Evolutionary conservation across 805 yeast genomes (phyloP).

Genomic region (Wickerhamomyces ciferrii): DNA sequence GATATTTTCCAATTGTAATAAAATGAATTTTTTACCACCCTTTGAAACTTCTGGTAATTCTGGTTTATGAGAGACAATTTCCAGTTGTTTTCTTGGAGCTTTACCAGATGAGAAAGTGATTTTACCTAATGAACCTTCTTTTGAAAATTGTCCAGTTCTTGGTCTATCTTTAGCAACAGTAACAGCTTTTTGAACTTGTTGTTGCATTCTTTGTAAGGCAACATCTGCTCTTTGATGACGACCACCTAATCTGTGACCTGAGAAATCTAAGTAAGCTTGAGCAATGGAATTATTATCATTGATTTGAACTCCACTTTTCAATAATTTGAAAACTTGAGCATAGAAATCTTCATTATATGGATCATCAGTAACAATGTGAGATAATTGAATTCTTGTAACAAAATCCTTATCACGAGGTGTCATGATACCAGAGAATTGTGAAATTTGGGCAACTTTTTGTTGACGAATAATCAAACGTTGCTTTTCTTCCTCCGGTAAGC

Average conservation of each 20-base stretch:
- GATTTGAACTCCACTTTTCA: conserved; percentile 45
- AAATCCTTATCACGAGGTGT: conserved; percentile 95
- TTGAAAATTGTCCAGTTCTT: conserved; percentile 54
- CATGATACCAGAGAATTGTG: conserved; percentile 89
- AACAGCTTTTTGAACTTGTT: conserved; percentile 94
- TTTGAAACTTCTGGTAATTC: conserved; percentile 25
- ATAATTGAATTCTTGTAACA: conserved; percentile 88
- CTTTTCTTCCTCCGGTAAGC: conserved; percentile 68
- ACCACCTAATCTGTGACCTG: conserved; percentile 88
- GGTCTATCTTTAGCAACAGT: conserved; percentile 90
- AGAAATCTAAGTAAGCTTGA: conserved; percentile 83
- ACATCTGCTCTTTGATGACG: conserved; percentile 80
- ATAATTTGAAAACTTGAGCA: conserved; percentile 82
- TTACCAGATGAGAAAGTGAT: conserved; percentile 74
- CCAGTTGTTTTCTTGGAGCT: conserved; percentile 84
- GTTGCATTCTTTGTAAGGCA: conserved; percentile 96
- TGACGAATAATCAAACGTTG: conserved; percentile 62
- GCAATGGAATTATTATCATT: conserved; percentile 77
- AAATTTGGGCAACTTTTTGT: conserved; percentile 68
- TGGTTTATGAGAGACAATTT: conserved; percentile 50
- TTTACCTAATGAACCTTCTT: conserved; percentile 88
- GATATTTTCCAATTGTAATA: conserved; percentile 72
- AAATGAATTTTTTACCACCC: conserved; percentile 42
- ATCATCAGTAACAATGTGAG: conserved; percentile 94
- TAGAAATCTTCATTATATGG: conserved; percentile 97